Evolutionary conservation across 2,329 filamentous ascomycete species (phyloP).

Genomic region (Capronia epimyces): DNA sequence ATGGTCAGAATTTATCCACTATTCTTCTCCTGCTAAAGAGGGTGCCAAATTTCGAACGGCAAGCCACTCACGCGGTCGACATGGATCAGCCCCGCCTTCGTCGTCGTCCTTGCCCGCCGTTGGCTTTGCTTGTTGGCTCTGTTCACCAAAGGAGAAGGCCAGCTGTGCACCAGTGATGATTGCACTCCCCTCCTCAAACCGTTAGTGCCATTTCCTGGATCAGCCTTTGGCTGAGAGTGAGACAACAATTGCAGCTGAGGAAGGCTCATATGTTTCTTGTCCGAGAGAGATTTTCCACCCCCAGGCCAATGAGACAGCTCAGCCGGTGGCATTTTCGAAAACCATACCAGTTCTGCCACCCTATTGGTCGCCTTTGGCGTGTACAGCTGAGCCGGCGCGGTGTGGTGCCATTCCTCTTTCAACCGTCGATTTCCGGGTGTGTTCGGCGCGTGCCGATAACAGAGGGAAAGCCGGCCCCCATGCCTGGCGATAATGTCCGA

Average conservation of each 20-base stretch:
- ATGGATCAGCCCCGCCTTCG: conserved; percentile 26
- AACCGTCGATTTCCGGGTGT: conserved; percentile 5
- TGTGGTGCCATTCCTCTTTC: conserved; percentile 7
- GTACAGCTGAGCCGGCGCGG: not conserved
- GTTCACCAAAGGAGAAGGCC: conserved; percentile 2
- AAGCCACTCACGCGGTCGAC: conserved; percentile 9
- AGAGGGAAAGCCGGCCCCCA: not conserved
- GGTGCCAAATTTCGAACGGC: conserved; percentile 1
- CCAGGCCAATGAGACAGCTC: conserved; percentile 15
- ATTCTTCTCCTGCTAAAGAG: conserved; percentile 9
- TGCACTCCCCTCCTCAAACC: conserved; percentile 6
- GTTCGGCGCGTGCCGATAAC: conserved; percentile 21
- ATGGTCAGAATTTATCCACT: conserved; percentile 3
- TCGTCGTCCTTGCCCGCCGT: conserved; percentile 13
- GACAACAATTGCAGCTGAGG: not conserved
- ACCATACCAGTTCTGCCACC: conserved; percentile 3
- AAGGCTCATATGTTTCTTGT: not conserved
- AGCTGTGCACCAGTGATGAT: conserved; percentile 9
- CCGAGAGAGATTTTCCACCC: conserved; percentile 8
- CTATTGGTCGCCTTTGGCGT: conserved; percentile 14
- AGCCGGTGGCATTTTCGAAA: conserved; percentile 13
- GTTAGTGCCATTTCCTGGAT: conserved; percentile 10
- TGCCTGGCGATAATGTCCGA: conserved; percentile 15
- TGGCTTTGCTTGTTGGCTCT: conserved; percentile 1
- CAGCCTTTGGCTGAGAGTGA: conserved; percentile 6